Evolutionary conservation across 805 yeast species (phyloP).

Genomic region (Schizosaccharomyces pombe): DNA sequence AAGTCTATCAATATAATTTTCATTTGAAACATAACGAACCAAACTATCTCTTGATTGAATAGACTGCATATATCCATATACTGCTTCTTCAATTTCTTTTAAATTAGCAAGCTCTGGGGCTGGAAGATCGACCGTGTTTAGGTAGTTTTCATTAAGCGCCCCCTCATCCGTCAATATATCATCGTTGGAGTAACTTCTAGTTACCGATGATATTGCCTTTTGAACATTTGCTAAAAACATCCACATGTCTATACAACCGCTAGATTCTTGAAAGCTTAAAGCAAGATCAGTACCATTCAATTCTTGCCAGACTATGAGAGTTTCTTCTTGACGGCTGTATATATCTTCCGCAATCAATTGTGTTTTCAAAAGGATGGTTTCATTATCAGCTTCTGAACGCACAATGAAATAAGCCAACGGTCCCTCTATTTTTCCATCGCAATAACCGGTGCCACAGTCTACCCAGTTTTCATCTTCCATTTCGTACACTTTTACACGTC

Average conservation of each 20-base stretch:
- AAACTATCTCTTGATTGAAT: slow-evolving; percentile 40
- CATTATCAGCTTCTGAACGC: slow-evolving; percentile 38
- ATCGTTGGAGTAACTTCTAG: slow-evolving; percentile 6
- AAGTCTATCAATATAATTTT: slow-evolving; percentile 29
- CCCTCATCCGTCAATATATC: slow-evolving; percentile 23
- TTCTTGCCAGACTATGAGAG: slow-evolving; percentile 86
- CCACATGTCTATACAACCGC: slow-evolving; percentile 66
- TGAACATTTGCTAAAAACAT: slow-evolving; percentile 35
- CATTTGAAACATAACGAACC: slow-evolving; percentile 29
- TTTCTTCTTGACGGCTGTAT: slow-evolving; percentile 84
- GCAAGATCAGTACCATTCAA: slow-evolving; percentile 38
- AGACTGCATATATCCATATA: slow-evolving; percentile 39
- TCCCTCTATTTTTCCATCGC: slow-evolving; percentile 40
- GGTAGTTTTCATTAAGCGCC: slow-evolving; percentile 29
- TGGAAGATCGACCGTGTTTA: slow-evolving; percentile 62
- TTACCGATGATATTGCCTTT: slow-evolving; percentile 36
- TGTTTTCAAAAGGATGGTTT: slow-evolving; percentile 37
- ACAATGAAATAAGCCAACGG: slow-evolving; percentile 38
- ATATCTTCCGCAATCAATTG: slow-evolving; percentile 51
- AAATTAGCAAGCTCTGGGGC: slow-evolving; percentile 29
- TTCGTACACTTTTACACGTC: slow-evolving; percentile 78
- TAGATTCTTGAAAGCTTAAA: slow-evolving; percentile 71
- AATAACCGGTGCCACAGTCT: slow-evolving; percentile 81
- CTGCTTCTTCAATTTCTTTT: slow-evolving; percentile 27
- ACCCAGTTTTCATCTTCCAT: slow-evolving; percentile 66